Percentiles rank a stretch among this genome's conserved stretches.
These are phyloP conservation scores for Microbotryum scabiosae DNA, from an alignment of 1,284 basidiomycete genomes.

Conservation along the genomic window DNA sequence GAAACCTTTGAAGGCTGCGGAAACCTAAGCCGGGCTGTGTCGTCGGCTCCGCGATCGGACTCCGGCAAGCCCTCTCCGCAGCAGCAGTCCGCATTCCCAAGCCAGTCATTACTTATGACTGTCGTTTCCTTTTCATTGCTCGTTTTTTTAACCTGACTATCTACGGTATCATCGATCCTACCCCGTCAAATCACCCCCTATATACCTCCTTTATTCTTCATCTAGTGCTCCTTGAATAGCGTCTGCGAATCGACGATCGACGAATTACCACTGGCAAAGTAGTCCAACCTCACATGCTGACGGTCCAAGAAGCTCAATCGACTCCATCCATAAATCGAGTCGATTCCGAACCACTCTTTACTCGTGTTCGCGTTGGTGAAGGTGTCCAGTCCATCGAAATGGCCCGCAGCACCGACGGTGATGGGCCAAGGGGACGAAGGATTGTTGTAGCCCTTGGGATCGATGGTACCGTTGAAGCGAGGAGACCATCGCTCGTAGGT, in stretches of 20 bases:
- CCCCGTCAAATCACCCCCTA: too few species aligned
- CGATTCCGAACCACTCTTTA: too few species aligned
- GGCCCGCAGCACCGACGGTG: constrained; percentile 34
- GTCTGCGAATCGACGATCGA: constrained; percentile 12
- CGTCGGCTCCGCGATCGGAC: too few species aligned
- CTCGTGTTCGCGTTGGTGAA: background rate
- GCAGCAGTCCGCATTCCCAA: too few species aligned
- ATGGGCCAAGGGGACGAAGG: constrained; percentile 34
- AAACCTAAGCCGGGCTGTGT: too few species aligned
- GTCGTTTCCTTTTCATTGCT: too few species aligned
- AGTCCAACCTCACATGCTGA: constrained; percentile 17
- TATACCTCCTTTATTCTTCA: too few species aligned
- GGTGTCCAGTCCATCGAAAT: constrained; percentile 23
- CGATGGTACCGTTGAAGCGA: constrained; percentile 26
- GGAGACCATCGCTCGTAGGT: constrained; percentile 28
- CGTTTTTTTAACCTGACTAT: too few species aligned
- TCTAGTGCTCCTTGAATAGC: constrained; percentile 17
- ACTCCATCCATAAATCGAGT: constrained; percentile 10
- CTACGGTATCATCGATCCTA: too few species aligned
- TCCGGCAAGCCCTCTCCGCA: too few species aligned
- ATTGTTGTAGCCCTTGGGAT: constrained; percentile 35
- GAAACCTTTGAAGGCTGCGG: too few species aligned
- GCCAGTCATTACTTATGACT: too few species aligned
- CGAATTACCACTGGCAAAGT: constrained; percentile 13
- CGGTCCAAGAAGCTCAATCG: constrained; percentile 16